phyloP scores from a whole-genome alignment of 192 early-diverging fungal genomes.

The Coemansia biformis region DNA sequence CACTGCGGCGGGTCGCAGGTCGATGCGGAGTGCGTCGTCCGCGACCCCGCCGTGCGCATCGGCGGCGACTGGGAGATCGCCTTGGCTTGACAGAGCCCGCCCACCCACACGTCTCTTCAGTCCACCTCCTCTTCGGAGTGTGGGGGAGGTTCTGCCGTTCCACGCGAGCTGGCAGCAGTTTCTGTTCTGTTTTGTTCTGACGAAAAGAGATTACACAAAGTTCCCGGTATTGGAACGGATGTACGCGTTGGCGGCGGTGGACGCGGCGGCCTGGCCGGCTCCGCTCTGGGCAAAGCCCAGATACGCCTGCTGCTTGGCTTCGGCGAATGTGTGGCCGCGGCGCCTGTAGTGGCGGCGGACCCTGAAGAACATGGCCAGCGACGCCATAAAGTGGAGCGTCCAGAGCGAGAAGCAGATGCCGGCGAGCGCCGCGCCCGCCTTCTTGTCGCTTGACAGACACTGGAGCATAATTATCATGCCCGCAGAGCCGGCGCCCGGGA shows the following conservation, averaged over 20 bases:
- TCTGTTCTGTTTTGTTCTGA: too few relatives aligned
- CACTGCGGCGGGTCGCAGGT: constrained; percentile 12
- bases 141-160: too few relatives aligned
- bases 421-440: constrained; percentile 61
- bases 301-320: constrained; percentile 64
- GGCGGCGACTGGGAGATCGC: constrained; percentile 44
- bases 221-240: constrained; percentile 41
- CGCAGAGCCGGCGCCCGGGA: constrained; percentile 73
- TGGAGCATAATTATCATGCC: constrained; percentile 76
- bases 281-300: constrained; percentile 54
- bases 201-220: constrained; percentile 41
- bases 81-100: constrained; percentile 22
- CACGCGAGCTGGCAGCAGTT: too few relatives aligned
- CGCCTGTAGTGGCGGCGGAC: constrained; percentile 63
- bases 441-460: constrained; percentile 62
- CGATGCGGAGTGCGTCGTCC: constrained; percentile 31
- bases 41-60: constrained; percentile 48
- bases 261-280: constrained; percentile 41
- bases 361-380: constrained; percentile 54
- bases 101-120: too few relatives aligned
- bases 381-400: constrained; percentile 58
- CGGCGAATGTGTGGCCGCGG: constrained; percentile 65
- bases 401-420: constrained; percentile 62
- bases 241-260: constrained; percentile 31
- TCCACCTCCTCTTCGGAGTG: too few relatives aligned